These are phyloP conservation scores for Beauveria caledonica DNA, from an alignment of 2,329 filamentous ascomycete species.

Conservation along the genomic window DNA sequence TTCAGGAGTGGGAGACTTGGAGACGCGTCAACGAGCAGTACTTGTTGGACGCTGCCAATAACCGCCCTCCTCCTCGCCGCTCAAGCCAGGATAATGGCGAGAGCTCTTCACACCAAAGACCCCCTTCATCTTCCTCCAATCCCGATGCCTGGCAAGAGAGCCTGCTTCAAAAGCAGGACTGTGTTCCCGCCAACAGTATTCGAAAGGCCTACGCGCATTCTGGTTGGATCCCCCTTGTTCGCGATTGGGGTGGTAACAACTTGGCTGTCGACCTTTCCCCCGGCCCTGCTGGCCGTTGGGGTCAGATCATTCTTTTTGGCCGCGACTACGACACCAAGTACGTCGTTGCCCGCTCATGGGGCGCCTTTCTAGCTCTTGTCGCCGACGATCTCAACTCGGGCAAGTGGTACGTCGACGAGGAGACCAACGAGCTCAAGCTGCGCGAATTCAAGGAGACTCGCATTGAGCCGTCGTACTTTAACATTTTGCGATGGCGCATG, in stretches of 20 bases:
- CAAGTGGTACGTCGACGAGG: slow-evolving; percentile 89
- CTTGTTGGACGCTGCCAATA: slow-evolving; percentile 52
- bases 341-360: slow-evolving; percentile 89
- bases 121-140: slow-evolving; percentile 42
- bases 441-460: slow-evolving; percentile 83
- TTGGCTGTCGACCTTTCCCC: slow-evolving; percentile 88
- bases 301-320: slow-evolving; percentile 92
- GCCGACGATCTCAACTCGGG: slow-evolving; percentile 87
- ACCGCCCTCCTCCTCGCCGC: slow-evolving; percentile 54
- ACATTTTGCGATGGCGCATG: slow-evolving; percentile 88
- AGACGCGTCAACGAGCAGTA: slow-evolving; percentile 86
- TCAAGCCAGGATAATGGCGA: slow-evolving; percentile 61
- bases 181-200: slow-evolving; percentile 74
- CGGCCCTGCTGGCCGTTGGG: slow-evolving; percentile 84
- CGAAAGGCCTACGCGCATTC: slow-evolving; percentile 91
- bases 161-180: slow-evolving; percentile 75
- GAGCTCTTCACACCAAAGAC: slow-evolving; percentile 56
- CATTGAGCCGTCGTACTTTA: slow-evolving; percentile 87
- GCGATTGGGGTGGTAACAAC: slow-evolving; percentile 99
- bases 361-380: slow-evolving; percentile 72
- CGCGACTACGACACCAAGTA: slow-evolving; percentile 99
- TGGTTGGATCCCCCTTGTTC: slow-evolving; percentile 89
- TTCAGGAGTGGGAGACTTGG: slow-evolving; percentile 98
- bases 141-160: slow-evolving; percentile 71
- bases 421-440: slow-evolving; percentile 82